Conservation (phyloP, 2,329 filamentous ascomycete genomes). For the Metarhizium guizhouense region DNA sequence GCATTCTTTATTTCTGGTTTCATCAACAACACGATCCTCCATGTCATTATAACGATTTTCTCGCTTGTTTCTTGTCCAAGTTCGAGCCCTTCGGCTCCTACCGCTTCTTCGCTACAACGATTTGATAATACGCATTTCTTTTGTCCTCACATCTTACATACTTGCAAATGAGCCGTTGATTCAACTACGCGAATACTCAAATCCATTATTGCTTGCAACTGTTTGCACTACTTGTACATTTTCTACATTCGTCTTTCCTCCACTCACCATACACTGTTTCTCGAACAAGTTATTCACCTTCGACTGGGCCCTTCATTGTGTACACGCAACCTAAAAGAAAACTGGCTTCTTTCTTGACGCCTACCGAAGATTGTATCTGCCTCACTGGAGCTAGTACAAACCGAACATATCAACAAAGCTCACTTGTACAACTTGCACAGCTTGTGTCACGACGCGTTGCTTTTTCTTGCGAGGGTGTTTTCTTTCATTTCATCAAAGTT, state of each 20-base stretch:
- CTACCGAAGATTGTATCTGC: neutral
- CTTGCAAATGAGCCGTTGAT: constrained; percentile 34
- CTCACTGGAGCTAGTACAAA: constrained; percentile 2
- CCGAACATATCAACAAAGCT: constrained; percentile 10
- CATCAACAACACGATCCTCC: constrained; percentile 20
- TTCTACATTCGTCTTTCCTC: constrained; percentile 8
- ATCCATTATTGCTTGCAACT: constrained; percentile 11
- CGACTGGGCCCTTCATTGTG: neutral
- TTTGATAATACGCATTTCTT: constrained; percentile 25
- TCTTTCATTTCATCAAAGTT: constrained; percentile 8
- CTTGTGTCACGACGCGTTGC: constrained; percentile 11
- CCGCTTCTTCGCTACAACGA: constrained; percentile 20
- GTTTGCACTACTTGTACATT: constrained; percentile 25
- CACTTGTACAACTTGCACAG: constrained; percentile 20
- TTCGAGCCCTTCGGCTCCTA: constrained; percentile 20
- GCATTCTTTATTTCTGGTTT: constrained; percentile 10
- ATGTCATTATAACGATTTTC: constrained; percentile 37
- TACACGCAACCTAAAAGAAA: neutral
- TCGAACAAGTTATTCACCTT: neutral
- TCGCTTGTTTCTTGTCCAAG: constrained; percentile 21
- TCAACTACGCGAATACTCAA: constrained; percentile 21
- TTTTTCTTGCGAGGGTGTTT: constrained; percentile 6
- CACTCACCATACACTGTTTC: neutral
- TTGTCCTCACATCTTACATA: constrained; percentile 25
- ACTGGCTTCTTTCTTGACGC: neutral